A percentile compares a stretch with the other conserved stretches of the same genome.
Conservation (phyloP, 176 grass and related monocot species). For the Ensete ventricosum region DNA sequence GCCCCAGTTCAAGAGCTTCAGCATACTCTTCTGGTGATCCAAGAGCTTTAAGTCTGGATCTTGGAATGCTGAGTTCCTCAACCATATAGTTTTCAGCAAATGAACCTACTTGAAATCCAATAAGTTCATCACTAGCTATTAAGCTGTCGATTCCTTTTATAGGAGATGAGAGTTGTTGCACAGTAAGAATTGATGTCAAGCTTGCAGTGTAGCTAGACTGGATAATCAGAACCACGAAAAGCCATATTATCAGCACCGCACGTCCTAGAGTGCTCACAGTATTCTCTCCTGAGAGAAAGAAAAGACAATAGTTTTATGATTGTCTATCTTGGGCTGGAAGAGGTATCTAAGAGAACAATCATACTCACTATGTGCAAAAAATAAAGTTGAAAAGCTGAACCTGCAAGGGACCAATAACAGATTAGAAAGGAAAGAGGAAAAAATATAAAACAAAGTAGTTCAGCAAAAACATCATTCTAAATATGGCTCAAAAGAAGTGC, state of each 20-base stretch:
- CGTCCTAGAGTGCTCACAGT: conserved; percentile 80
- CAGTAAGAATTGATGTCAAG: conserved; percentile 92
- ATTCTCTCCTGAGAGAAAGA: conserved; percentile 52
- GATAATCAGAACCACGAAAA: conserved; percentile 96
- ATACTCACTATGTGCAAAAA: conserved; percentile 96
- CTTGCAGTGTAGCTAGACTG: conserved; percentile 94
- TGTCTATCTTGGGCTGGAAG: background rate
- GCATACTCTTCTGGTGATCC: conserved; percentile 63
- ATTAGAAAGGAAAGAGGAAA: background rate
- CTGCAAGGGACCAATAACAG: conserved; percentile 28
- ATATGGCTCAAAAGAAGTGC: too few relatives aligned
- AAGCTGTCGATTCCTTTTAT: conserved; percentile 77
- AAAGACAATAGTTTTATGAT: background rate
- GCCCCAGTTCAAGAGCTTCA: conserved; percentile 50
- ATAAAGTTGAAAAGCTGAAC: conserved; percentile 97
- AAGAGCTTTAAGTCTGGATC: conserved; percentile 51
- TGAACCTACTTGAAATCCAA: conserved; percentile 88
- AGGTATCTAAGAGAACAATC: conserved; percentile 6
- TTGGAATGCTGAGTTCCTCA: conserved; percentile 59
- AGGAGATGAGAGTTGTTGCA: conserved; percentile 74
- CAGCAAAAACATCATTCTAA: background rate
- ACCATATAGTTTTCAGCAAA: conserved; percentile 92
- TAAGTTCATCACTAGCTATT: conserved; percentile 42
- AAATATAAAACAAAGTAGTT: background rate
- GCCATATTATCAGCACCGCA: conserved; percentile 79